Conservation (phyloP, 1,284 basidiomycete genomes). For the Vanrija pseudolonga region DNA sequence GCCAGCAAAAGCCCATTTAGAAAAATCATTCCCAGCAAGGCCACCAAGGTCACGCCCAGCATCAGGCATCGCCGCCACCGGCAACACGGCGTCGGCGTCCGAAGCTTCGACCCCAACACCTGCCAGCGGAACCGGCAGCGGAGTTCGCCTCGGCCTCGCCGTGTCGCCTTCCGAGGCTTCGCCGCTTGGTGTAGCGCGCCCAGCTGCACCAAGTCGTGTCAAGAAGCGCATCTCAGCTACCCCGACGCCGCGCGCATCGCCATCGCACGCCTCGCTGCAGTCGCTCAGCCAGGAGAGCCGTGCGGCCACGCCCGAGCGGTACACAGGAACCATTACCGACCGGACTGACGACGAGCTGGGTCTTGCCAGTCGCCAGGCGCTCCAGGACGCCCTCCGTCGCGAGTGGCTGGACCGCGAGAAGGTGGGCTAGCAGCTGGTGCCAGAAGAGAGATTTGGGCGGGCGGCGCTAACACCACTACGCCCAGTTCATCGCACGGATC, state of each 20-base stretch:
- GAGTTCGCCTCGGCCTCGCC: slow-evolving; percentile 1
- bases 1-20: not conserved
- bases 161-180: slow-evolving; percentile 7
- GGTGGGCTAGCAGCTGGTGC: slow-evolving; percentile 20
- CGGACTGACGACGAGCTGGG: slow-evolving; percentile 33
- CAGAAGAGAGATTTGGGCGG: not conserved
- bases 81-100: not conserved
- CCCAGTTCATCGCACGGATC: slow-evolving; percentile 10
- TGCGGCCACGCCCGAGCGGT: slow-evolving; percentile 3
- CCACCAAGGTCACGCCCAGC: not conserved
- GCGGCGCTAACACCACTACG: not conserved
- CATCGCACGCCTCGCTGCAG: not conserved
- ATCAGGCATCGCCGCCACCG: not conserved
- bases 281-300: not conserved
- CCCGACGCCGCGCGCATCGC: not conserved
- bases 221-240: slow-evolving; percentile 7
- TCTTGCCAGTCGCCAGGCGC: slow-evolving; percentile 24
- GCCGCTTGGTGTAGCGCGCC: slow-evolving; percentile 4
- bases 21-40: not conserved
- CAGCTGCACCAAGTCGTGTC: slow-evolving; percentile 7
- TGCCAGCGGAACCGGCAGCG: not conserved
- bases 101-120: not conserved
- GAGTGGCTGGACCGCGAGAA: slow-evolving; percentile 36
- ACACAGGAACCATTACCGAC: slow-evolving; percentile 22
- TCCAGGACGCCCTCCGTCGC: slow-evolving; percentile 28